Evolutionary conservation across 352 stramenopile species (phyloP), one percentile per base, ranked within the genome.

Genomic region (Pythium chondricola): DNA sequence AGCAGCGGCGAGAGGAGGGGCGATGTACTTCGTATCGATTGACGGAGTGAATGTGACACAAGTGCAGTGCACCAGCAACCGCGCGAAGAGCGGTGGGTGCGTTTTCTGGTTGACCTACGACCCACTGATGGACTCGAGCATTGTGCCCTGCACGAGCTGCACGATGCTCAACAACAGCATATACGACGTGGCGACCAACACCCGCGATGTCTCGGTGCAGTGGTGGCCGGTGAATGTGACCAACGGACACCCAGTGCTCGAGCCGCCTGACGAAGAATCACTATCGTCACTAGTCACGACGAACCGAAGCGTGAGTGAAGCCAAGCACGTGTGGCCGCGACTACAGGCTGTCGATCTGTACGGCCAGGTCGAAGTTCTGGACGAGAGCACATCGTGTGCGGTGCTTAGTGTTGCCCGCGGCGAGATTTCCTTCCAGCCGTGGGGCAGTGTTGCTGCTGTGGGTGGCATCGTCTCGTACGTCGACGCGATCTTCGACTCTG

Each of bases 181-280:
- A 2, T 88, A 88, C 40, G 51, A 83, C 22, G 61, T 70, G 13
- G 64, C 75, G 29, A 88, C 75, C 5, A 88, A 88, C 50, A 81
- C 75, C 1, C 56, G 71, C 7, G 53, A 70, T 11, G 71, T 85
- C 4, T 48, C 67, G 7, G 57, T 78, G 5, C 52, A 77, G 43
- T 88, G 75, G 75, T 88, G 75, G 75, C 75, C 75, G 8, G 25
- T 38, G 0, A 72, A 63, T 10, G 59, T 79, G 11, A 74, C 60
- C 1, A 81, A 63, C 43, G 71, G 71, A 0, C 43, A 83, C 0
- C 8, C 38, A 6, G 57, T 65, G 0, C 45, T 88, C 18, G 66
- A 85, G 35, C 53, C 43, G 4, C 45, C 63, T 0, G 73, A 85
- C 24, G 69, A 84, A 32, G 71, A 79, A n/a, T 75, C 71, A 0